Conservation (phyloP, 495 filamentous ascomycete species). For the Physcia stellaris region DNA sequence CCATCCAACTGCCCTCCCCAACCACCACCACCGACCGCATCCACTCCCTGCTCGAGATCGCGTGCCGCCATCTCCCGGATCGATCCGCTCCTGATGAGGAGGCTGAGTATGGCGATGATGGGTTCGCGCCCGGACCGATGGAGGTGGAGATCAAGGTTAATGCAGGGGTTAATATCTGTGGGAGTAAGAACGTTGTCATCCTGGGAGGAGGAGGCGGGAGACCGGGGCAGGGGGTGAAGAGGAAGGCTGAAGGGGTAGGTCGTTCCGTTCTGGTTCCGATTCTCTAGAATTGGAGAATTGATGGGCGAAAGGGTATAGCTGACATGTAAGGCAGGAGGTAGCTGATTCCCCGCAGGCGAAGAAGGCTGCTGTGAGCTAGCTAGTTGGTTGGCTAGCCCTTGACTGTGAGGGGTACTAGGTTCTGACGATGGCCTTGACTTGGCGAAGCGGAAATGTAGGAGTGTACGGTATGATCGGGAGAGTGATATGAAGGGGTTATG, state of each 20-base stretch:
- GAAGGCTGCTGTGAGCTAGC: no score
- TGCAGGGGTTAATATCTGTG: conserved; percentile 10
- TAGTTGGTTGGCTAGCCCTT: no score
- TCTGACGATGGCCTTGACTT: background rate
- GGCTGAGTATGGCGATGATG: background rate
- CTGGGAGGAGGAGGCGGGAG: background rate
- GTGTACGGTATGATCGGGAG: no score
- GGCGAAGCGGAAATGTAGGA: no score
- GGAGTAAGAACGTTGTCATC: background rate
- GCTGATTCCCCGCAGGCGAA: conserved; percentile 12
- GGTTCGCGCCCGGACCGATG: conserved; percentile 10
- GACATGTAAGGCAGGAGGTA: background rate
- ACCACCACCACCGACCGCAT: conserved; percentile 1
- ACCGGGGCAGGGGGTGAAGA: conserved; percentile 11
- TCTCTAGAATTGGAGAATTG: conserved; percentile 1
- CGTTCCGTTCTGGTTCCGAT: background rate
- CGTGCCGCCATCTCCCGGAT: conserved; percentile 10
- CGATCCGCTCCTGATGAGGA: background rate
- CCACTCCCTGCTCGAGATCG: conserved; percentile 1
- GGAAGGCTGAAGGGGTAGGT: conserved; percentile 21
- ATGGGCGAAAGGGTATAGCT: conserved; percentile 4
- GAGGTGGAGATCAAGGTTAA: conserved; percentile 19
- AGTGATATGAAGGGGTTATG: no score
- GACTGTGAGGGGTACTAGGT: background rate
- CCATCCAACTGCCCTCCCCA: conserved; percentile 17